Percentiles rank a stretch among this genome's conserved stretches.
Evolutionary conservation across 2,329 filamentous ascomycete species (phyloP).

Genomic region (Microcyclospora pomicola): DNA sequence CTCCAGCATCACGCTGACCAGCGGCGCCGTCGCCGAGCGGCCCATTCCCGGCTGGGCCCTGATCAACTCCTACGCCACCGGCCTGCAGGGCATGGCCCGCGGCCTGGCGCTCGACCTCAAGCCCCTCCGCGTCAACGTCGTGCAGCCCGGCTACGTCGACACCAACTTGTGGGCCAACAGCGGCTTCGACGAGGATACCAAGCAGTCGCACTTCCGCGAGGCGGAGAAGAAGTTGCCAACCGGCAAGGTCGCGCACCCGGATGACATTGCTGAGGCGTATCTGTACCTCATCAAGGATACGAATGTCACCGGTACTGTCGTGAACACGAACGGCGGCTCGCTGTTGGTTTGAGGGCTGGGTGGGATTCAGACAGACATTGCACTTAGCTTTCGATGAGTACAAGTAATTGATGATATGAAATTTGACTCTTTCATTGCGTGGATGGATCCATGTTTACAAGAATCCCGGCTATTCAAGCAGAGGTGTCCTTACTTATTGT

Average conservation of each 20-base stretch:
- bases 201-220: constrained; percentile 13
- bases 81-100: constrained; percentile 39
- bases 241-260: constrained; percentile 24
- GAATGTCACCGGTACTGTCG: constrained; percentile 32
- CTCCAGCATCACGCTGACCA: constrained; percentile 44
- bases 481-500: too few relatives aligned
- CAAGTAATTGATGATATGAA: too few relatives aligned
- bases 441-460: too few relatives aligned
- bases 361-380: too few relatives aligned
- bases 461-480: too few relatives aligned
- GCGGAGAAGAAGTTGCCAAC: constrained; percentile 19
- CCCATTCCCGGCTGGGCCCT: constrained; percentile 41
- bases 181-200: constrained; percentile 16
- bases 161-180: constrained; percentile 28
- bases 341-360: constrained; percentile 9
- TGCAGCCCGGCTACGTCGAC: constrained; percentile 41
- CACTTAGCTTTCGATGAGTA: too few relatives aligned
- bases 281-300: constrained; percentile 34
- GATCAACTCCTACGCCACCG: constrained; percentile 36
- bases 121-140: constrained; percentile 49
- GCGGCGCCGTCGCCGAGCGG: constrained; percentile 37
- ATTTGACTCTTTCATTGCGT: too few relatives aligned
- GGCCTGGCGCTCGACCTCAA: constrained; percentile 48
- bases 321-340: constrained; percentile 24
- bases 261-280: constrained; percentile 35